phyloP scores from a whole-genome alignment of 2,329 filamentous ascomycete genomes.

The Ceratocystis albifundus region DNA sequence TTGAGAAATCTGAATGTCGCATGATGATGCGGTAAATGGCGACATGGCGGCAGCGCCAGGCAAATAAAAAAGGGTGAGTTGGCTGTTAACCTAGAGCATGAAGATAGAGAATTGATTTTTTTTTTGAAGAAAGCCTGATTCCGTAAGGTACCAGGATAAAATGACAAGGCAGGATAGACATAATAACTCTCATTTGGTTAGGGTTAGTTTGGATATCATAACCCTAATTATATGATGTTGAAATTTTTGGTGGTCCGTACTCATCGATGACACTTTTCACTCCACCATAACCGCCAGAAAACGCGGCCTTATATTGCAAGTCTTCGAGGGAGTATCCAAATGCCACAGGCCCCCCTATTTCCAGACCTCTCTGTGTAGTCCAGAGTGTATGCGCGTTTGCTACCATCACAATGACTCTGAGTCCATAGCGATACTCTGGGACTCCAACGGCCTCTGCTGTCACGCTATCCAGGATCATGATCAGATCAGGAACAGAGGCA shows the following conservation, averaged over 20 bases:
- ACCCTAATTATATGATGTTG: not conserved
- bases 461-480: slow-evolving; percentile 32
- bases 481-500: slow-evolving; percentile 35
- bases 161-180: too few species aligned
- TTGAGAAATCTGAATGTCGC: not conserved
- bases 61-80: not conserved
- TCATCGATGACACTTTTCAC: slow-evolving; percentile 20
- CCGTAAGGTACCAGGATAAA: too few species aligned
- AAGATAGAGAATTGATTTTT: not conserved
- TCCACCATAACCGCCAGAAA: slow-evolving; percentile 16
- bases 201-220: not conserved
- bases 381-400: slow-evolving; percentile 21
- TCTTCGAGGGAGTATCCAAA: slow-evolving; percentile 19
- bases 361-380: slow-evolving; percentile 10
- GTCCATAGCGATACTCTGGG: slow-evolving; percentile 29
- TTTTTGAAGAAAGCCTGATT: too few species aligned
- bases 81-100: not conserved
- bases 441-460: slow-evolving; percentile 32
- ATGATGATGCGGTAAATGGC: not conserved
- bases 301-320: slow-evolving; percentile 15
- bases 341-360: slow-evolving; percentile 16
- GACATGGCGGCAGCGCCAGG: not conserved
- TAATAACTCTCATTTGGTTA: too few species aligned
- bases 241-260: not conserved
- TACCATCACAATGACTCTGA: slow-evolving; percentile 20